Evolutionary conservation across 441 rosid genomes (phyloP), one percentile per base, ranked within the genome.

Genomic region (Pelargonium cotyledonis): DNA sequence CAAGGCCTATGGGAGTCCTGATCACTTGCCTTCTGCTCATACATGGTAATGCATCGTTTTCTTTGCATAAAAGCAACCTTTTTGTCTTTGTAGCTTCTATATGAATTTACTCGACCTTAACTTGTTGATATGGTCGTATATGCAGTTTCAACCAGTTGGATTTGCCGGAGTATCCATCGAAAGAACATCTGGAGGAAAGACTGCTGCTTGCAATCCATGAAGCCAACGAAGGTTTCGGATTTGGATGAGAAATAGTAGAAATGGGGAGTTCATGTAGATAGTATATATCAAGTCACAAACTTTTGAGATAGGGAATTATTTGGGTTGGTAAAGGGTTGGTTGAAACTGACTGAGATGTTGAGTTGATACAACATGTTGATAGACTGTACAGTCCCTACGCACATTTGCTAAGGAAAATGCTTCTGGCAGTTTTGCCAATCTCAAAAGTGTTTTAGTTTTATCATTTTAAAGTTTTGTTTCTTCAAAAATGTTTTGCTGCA

Each of bases 81-180:
- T 35, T 35, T 35, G 40, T 35, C 7, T 35, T 35, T 5, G 8
- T 35, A 35, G 40, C 40, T 35, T 35, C 40, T 35, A 5, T 51
- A 26, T 65, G 35, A 5, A 23, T 72, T 11, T 11, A 14, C 8
- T 40, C 43, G 10, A 8, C 2, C 8, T 23, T 4, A 61, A 61
- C 38, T 23, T 26, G 16, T 18, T 2, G 66, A 68, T 72, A 79
- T 26, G 7, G 43, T 40, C 10, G 2, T 40, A 1, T 9, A 40
- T 61, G 64, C 92, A 95, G 98, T 85, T 95, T 95, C 75, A 95
- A 95, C 85, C 99, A 92, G 73, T 89, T 95, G 63, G 99, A 92
- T 81, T 92, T 95, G 66, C 99, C 97, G 0, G 99, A 92, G 84
- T 95, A 95, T 74, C 72, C 78, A 41, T 77, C 92, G 4, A 90